phyloP scores from a whole-genome alignment of 2,329 filamentous ascomycete genomes.

The Monosporascus sp. region DNA sequence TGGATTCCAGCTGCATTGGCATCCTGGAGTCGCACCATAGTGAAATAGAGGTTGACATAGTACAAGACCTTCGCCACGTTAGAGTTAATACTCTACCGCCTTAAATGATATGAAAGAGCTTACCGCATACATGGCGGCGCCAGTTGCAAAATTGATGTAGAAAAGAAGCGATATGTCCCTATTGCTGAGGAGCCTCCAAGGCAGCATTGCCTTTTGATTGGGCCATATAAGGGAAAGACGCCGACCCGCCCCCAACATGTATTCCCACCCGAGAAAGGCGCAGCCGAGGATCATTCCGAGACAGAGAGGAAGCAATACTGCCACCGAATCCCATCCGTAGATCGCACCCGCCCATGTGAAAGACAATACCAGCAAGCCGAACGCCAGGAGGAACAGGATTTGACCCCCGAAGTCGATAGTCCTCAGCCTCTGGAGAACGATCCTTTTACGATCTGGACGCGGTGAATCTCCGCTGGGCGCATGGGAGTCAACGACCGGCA shows the following conservation, averaged over 20 bases:
- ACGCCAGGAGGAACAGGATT: constrained; percentile 48
- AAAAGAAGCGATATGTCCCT: constrained; percentile 58
- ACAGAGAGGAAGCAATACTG: constrained; percentile 45
- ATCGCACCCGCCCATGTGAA: constrained; percentile 52
- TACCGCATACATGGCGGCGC: constrained; percentile 48
- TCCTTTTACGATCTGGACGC: constrained; percentile 10
- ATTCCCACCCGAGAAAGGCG: constrained; percentile 46
- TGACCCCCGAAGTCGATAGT: constrained; percentile 54
- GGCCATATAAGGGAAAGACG: constrained; percentile 43
- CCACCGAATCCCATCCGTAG: constrained; percentile 45
- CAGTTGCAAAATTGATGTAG: constrained; percentile 55
- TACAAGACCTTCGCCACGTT: constrained; percentile 47
- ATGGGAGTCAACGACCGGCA: constrained; percentile 35
- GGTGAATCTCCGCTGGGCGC: constrained; percentile 28
- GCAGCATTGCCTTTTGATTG: constrained; percentile 57
- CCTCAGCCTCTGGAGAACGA: constrained; percentile 41
- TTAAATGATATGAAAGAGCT: constrained; percentile 12
- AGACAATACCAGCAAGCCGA: constrained; percentile 49
- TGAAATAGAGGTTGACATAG: constrained; percentile 65
- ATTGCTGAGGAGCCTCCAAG: constrained; percentile 51
- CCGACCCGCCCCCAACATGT: constrained; percentile 46
- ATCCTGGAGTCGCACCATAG: constrained; percentile 50
- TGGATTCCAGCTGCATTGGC: constrained; percentile 47
- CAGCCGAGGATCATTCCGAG: constrained; percentile 37
- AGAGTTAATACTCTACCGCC: constrained; percentile 30